These are phyloP conservation scores for Nemania abortiva DNA, from an alignment of 2,329 filamentous ascomycete genomes.

Conservation along the genomic window DNA sequence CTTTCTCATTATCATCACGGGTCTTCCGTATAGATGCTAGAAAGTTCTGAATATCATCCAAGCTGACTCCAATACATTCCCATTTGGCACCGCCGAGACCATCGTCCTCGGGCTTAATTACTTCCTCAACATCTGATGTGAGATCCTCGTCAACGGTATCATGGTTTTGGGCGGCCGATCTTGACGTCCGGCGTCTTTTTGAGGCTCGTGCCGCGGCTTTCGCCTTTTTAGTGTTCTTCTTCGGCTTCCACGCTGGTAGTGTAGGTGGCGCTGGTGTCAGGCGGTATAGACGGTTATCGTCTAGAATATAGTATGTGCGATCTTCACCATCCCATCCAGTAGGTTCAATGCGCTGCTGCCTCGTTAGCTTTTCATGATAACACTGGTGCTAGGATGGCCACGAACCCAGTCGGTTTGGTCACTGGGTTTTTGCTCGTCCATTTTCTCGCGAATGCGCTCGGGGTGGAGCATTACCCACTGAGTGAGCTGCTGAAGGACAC, in stretches of 20 bases:
- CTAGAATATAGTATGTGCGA: constrained; percentile 87
- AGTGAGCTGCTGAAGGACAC: constrained; percentile 87
- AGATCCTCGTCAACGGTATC: constrained; percentile 54
- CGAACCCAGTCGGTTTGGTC: constrained; percentile 88
- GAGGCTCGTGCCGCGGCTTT: constrained; percentile 74
- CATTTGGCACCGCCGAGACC: constrained; percentile 83
- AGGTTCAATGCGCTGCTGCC: constrained; percentile 76
- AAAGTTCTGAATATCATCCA: constrained; percentile 81
- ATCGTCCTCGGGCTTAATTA: constrained; percentile 62
- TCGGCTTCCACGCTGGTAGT: constrained; percentile 67
- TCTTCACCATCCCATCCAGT: constrained; percentile 91
- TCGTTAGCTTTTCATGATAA: constrained; percentile 51
- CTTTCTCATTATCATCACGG: constrained; percentile 86
- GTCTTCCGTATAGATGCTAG: constrained; percentile 78
- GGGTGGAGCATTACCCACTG: constrained; percentile 90
- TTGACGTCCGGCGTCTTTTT: constrained; percentile 75
- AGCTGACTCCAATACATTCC: constrained; percentile 89
- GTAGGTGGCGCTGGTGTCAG: constrained; percentile 79
- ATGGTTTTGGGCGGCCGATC: constrained; percentile 56
- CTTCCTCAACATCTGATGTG: constrained; percentile 48
- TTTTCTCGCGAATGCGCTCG: constrained; percentile 86
- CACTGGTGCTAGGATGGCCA: constrained; percentile 53
- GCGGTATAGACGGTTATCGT: constrained; percentile 94
- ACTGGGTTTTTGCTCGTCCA: constrained; percentile 82
- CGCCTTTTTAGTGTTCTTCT: constrained; percentile 73